Evolutionary conservation across 495 filamentous ascomycete species (phyloP), one percentile per base, ranked within the genome.

Genomic region (Gamarada debralockiae): DNA sequence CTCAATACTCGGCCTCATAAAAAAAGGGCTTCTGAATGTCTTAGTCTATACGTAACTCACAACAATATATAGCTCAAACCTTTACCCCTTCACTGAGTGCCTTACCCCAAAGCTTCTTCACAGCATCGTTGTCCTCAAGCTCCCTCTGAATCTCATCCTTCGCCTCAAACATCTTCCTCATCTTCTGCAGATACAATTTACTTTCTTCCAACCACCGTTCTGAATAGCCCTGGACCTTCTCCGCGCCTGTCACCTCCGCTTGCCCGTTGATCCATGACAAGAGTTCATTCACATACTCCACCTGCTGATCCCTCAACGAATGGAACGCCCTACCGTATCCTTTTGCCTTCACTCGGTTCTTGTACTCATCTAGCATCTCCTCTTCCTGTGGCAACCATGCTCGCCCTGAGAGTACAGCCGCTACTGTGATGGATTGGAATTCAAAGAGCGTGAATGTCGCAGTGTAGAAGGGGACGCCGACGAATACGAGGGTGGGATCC

Each of bases 241-340:
- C 29, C 2, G 69, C 56, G 4, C 70, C 73, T 0, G 37, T 29
- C 12, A 52, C 50, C 18, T 36, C 61, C 10, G 69, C 60, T 8
- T 67, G 59, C 5, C 21, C 9, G 61, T 84, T 85, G 1, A 81
- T 66, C 82, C 79, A 83, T 1, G 59, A 60, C 3, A 81, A 54
- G 6, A 86, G 38, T 13, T 73, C 70, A 9, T 67, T 53, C n/a
- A 83, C 81, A 61, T 84, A 86, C 14, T 55, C 50, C 15, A 79
- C 64, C 49, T 84, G 80, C 15, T 66, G 54, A 17, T 73, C 75
- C 42, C 67, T 74, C n/a, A 82, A 59, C 7, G 73, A 74, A 61
- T 83, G 80, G 23, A 86, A 83, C 0, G 42, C 60, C 24, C 75
- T 74, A 4, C 81, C 79, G 15, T 60, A 51, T 0, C 79, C 80